Percentiles rank a stretch among this genome's conserved stretches.
Conservation (phyloP, 1,284 basidiomycete species). For the Apiotrichum veenhuisii region DNA sequence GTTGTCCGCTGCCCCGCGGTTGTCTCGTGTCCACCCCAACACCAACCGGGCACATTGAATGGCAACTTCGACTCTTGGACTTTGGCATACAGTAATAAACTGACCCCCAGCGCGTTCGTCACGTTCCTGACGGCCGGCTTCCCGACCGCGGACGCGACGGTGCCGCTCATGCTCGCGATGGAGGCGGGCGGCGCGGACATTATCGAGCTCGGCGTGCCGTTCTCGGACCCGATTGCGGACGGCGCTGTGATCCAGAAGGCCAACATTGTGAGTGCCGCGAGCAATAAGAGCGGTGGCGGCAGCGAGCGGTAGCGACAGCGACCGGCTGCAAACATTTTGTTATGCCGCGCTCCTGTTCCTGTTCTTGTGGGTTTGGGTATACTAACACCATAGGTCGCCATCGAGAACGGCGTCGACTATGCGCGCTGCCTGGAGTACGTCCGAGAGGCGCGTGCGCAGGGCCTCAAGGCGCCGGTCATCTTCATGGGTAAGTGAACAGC, state of each 20-base stretch:
- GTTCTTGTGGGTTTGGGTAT: too few species aligned
- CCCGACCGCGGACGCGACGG: constrained; percentile 72
- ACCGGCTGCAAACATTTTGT: too few species aligned
- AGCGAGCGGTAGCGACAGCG: too few species aligned
- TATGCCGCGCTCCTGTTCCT: too few species aligned
- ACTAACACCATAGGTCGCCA: constrained; percentile 73
- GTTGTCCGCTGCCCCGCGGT: too few species aligned
- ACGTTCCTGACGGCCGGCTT: constrained; percentile 91
- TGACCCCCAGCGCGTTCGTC: constrained; percentile 65
- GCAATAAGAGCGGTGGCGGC: background rate
- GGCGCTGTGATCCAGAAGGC: constrained; percentile 86
- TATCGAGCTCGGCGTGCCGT: constrained; percentile 93
- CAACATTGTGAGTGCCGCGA: constrained; percentile 77
- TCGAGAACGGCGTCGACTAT: constrained; percentile 75
- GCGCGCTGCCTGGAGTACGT: constrained; percentile 70
- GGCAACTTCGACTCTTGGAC: too few species aligned
- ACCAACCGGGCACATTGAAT: too few species aligned
- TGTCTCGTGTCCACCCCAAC: too few species aligned
- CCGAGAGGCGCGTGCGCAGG: constrained; percentile 70
- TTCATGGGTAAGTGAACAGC: constrained; percentile 74
- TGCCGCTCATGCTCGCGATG: constrained; percentile 83
- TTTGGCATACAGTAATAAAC: too few species aligned
- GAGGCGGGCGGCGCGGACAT: constrained; percentile 90
- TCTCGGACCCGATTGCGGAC: constrained; percentile 95
- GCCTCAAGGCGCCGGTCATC: constrained; percentile 79